phyloP scores from a whole-genome alignment of 2,329 filamentous ascomycete genomes.

The Microsporum canis region DNA sequence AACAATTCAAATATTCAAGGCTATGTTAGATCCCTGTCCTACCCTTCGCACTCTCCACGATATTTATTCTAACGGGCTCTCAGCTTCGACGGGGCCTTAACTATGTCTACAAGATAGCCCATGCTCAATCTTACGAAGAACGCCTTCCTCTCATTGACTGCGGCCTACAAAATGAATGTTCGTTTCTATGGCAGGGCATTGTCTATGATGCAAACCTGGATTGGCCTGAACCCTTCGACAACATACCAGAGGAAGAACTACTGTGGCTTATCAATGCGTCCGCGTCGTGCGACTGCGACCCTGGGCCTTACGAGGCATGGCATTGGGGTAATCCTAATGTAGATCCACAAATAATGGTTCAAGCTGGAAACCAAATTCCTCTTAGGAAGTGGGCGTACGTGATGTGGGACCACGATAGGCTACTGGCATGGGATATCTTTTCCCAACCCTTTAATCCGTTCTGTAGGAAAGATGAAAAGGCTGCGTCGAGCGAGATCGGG shows the following conservation, averaged over 20 bases:
- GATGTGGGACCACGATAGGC: not conserved
- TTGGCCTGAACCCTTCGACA: not conserved
- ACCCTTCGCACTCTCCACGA: no score
- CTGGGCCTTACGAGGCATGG: not conserved
- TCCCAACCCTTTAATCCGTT: not conserved
- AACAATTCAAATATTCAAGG: no score
- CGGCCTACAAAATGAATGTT: not conserved
- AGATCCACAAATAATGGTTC: not conserved
- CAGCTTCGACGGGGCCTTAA: no score
- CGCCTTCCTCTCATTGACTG: no score
- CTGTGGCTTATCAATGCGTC: not conserved
- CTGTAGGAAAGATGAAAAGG: no score
- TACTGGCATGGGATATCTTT: not conserved
- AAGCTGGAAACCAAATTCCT: not conserved
- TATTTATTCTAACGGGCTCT: no score
- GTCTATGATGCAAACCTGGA: not conserved
- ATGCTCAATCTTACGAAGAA: no score
- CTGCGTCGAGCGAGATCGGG: no score
- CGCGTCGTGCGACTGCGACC: not conserved
- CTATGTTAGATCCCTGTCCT: no score
- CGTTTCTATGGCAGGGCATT: not conserved
- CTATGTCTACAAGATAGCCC: no score
- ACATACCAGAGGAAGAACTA: not conserved
- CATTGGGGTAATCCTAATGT: not conserved
- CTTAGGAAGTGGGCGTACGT: not conserved